These are phyloP conservation scores for Penicillium sp. DNA, from an alignment of 2,329 filamentous ascomycete species.

Conservation along the genomic window DNA sequence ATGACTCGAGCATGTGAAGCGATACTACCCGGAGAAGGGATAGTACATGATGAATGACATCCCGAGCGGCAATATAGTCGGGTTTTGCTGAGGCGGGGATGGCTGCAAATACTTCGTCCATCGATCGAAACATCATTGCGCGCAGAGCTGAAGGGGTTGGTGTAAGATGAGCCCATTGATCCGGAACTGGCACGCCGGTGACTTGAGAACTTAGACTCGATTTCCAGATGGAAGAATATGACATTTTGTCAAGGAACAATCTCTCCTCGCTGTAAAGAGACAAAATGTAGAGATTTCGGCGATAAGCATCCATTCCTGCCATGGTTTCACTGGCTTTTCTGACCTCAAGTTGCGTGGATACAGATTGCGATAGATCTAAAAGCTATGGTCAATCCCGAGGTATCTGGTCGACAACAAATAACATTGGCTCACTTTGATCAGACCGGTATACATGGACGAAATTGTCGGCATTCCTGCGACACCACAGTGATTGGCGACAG, in stretches of 20 bases:
- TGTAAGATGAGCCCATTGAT: not conserved
- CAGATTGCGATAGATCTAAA: not conserved
- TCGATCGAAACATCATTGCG: not conserved
- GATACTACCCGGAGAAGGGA: not conserved
- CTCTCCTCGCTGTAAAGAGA: constrained; percentile 4
- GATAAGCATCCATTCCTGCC: not conserved
- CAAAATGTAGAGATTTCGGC: constrained; percentile 2
- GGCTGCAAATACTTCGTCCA: not conserved
- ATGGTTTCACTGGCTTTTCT: not conserved
- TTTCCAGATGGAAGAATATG: constrained; percentile 3
- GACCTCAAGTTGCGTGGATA: not conserved
- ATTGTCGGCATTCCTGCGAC: not conserved
- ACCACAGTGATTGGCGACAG: constrained; percentile 2
- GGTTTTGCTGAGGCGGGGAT: constrained; percentile 1
- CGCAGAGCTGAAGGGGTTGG: not conserved
- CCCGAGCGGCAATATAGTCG: not conserved
- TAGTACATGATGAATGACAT: not conserved
- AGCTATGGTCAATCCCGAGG: not conserved
- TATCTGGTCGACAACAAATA: not conserved
- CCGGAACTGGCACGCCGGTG: not conserved
- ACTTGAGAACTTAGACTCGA: not conserved
- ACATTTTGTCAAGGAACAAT: constrained; percentile 4
- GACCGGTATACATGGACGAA: not conserved
- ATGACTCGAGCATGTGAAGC: not conserved
- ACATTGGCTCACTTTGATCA: not conserved